Conservation (phyloP, 371 early-diverging fungal genomes). For the Basidiobolus meristosporus region DNA sequence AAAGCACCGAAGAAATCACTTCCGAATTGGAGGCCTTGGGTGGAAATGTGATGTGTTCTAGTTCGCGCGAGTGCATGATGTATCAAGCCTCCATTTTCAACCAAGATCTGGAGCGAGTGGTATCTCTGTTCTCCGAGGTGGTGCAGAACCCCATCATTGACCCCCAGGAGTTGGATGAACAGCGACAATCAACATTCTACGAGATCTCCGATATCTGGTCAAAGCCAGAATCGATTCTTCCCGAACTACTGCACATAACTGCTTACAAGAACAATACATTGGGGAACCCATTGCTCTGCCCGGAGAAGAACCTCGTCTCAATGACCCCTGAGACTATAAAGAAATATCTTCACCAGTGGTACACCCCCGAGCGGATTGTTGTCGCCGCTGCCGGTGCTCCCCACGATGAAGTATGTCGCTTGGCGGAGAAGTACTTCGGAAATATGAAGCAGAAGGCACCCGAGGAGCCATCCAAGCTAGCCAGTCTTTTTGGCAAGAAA, state of each 20-base stretch:
- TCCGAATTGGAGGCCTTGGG: slow-evolving; percentile 67
- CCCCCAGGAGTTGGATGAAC: slow-evolving; percentile 62
- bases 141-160: slow-evolving; percentile 49
- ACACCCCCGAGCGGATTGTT: slow-evolving; percentile 76
- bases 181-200: slow-evolving; percentile 54
- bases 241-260: slow-evolving; percentile 69
- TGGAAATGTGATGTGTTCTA: slow-evolving; percentile 75
- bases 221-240: slow-evolving; percentile 68
- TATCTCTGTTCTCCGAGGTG: slow-evolving; percentile 62
- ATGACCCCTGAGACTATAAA: slow-evolving; percentile 50
- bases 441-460: slow-evolving; percentile 10
- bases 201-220: slow-evolving; percentile 72
- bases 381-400: slow-evolving; percentile 75
- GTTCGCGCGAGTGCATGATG: slow-evolving; percentile 85
- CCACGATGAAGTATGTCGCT: slow-evolving; percentile 62
- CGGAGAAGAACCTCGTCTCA: slow-evolving; percentile 30
- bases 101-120: slow-evolving; percentile 49
- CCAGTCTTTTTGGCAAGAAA: not conserved
- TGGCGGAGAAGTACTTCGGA: slow-evolving; percentile 44
- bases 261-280: slow-evolving; percentile 69
- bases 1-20: slow-evolving; percentile 46
- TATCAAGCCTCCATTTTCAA: slow-evolving; percentile 83
- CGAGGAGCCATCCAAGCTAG: not conserved
- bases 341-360: slow-evolving; percentile 57
- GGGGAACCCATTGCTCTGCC: slow-evolving; percentile 69